A percentile compares a stretch with the other conserved stretches of the same genome.
These are phyloP conservation scores for Colletotrichum phormii DNA, from an alignment of 2,329 filamentous ascomycete species.

Conservation along the genomic window DNA sequence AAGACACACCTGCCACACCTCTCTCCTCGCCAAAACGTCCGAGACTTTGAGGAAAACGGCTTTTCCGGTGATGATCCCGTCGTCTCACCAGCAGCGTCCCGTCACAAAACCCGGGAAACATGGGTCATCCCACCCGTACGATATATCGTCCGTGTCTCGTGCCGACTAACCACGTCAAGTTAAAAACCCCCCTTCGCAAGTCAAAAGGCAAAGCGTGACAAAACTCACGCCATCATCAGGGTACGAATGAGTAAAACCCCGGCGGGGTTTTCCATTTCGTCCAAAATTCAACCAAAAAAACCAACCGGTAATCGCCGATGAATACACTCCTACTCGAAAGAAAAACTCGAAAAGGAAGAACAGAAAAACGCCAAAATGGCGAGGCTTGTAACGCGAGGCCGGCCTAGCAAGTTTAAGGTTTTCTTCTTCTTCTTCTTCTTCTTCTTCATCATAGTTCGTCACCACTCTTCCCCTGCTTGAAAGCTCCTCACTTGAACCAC, in stretches of 20 bases:
- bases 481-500: background rate
- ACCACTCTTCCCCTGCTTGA: background rate
- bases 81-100: conserved; percentile 9
- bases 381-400: background rate
- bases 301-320: background rate
- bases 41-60: background rate
- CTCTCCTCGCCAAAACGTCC: background rate
- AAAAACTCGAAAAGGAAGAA: background rate
- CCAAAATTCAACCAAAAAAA: too few relatives aligned
- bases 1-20: background rate
- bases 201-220: background rate
- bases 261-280: too few relatives aligned
- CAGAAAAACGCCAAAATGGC: background rate
- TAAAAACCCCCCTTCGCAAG: background rate
- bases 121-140: background rate
- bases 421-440: background rate
- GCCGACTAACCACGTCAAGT: background rate
- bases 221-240: background rate
- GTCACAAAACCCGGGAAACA: background rate
- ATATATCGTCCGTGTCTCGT: background rate
- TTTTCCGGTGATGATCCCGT: background rate
- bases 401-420: background rate
- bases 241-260: background rate
- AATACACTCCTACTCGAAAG: background rate
- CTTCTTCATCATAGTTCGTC: background rate